phyloP scores from a whole-genome alignment of 805 yeast genomes.

The Hanseniaspora lachancei region DNA sequence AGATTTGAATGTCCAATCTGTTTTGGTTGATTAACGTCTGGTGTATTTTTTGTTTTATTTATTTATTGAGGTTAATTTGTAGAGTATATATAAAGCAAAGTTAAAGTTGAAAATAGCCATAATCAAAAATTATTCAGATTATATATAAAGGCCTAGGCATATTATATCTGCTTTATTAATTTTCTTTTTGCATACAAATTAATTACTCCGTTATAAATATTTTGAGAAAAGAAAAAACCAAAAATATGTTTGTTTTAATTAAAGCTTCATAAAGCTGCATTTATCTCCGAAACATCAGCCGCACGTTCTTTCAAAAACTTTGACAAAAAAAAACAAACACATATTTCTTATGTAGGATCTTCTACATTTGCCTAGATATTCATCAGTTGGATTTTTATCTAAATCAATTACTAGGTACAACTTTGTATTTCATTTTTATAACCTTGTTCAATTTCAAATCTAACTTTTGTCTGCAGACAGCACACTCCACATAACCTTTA shows the following conservation, averaged over 20 bases:
- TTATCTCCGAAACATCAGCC: not conserved
- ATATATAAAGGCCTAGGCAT: too few species aligned
- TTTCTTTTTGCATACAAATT: not conserved
- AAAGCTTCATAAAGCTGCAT: not conserved
- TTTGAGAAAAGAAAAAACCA: too few species aligned
- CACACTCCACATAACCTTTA: slow-evolving; percentile 29
- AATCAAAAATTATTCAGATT: too few species aligned
- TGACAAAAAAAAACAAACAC: too few species aligned
- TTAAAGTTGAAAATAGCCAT: too few species aligned
- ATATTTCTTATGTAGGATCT: too few species aligned
- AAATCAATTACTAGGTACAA: not conserved
- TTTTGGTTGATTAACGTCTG: not conserved
- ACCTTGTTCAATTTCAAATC: slow-evolving; percentile 24
- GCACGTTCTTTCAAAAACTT: not conserved
- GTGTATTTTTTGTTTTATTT: not conserved
- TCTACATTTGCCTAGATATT: too few species aligned
- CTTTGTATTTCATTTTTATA: slow-evolving; percentile 25
- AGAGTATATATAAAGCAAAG: too few species aligned
- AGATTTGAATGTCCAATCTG: not conserved
- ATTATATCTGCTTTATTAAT: not conserved
- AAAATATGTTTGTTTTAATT: not conserved
- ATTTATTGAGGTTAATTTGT: too few species aligned
- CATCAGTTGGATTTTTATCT: too few species aligned
- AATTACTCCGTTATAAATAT: not conserved
- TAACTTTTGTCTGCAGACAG: slow-evolving; percentile 31